These are phyloP conservation scores for Madurella fahalii DNA, from an alignment of 2,329 filamentous ascomycete genomes.

Conservation along the genomic window DNA sequence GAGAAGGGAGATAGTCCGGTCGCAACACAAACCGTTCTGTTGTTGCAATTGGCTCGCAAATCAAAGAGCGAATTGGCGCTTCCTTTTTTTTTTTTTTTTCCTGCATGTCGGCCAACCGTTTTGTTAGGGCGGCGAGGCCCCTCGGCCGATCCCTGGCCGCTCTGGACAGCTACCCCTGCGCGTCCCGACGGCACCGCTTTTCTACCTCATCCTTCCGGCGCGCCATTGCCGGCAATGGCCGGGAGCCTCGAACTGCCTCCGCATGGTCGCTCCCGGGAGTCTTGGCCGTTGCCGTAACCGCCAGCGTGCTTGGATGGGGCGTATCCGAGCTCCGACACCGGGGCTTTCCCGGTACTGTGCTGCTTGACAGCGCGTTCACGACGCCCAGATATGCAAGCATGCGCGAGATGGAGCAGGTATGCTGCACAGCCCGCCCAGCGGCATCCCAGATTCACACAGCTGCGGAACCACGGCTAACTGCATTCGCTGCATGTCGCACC, in stretches of 20 bases:
- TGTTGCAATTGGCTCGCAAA: too few species aligned
- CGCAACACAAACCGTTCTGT: not conserved
- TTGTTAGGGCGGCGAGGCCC: constrained; percentile 29
- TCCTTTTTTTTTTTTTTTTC: constrained; percentile 1
- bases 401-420: constrained; percentile 41
- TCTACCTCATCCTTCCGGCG: constrained; percentile 22
- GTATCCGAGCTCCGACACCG: constrained; percentile 31
- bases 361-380: constrained; percentile 28
- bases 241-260: constrained; percentile 17
- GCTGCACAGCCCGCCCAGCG: constrained; percentile 9
- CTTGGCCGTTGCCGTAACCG: constrained; percentile 36
- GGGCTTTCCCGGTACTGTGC: constrained; percentile 25
- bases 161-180: constrained; percentile 12
- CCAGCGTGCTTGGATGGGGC: constrained; percentile 41
- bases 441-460: not conserved
- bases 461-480: not conserved
- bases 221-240: constrained; percentile 8
- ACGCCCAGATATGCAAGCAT: constrained; percentile 38
- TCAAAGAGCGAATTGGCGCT: not conserved
- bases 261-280: constrained; percentile 34
- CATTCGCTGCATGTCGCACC: not conserved
- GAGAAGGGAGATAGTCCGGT: not conserved
- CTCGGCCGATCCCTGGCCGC: constrained; percentile 24
- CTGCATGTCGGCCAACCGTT: constrained; percentile 31
- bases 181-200: constrained; percentile 23